Evolutionary conservation across 768 basidiomycete species (phyloP).

Genomic region (Tylopilus balloui): DNA sequence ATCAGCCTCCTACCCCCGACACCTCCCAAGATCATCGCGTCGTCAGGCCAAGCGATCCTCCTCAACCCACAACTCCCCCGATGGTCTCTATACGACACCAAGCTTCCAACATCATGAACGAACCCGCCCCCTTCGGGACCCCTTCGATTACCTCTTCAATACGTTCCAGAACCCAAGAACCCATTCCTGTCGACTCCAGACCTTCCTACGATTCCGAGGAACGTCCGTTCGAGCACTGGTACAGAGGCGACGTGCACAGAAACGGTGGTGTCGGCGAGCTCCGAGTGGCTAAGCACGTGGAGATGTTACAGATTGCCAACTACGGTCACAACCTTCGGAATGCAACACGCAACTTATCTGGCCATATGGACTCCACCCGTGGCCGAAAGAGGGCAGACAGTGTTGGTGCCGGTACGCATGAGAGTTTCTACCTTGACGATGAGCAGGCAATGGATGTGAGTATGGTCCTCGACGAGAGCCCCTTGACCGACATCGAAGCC

Average conservation of each 20-base stretch:
- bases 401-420: conserved; percentile 50
- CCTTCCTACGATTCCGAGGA: conserved; percentile 75
- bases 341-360: conserved; percentile 23
- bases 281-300: conserved; percentile 65
- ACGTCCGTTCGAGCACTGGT: conserved; percentile 85
- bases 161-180: conserved; percentile 34
- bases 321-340: conserved; percentile 62
- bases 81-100: conserved; percentile 36
- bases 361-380: conserved; percentile 24
- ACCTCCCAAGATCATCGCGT: conserved; percentile 29
- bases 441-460: conserved; percentile 42
- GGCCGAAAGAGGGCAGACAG: conserved; percentile 64
- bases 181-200: conserved; percentile 36
- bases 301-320: conserved; percentile 87
- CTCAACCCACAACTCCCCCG: conserved; percentile 30
- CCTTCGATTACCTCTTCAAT: conserved; percentile 43
- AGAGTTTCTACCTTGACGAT: conserved; percentile 68
- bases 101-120: conserved; percentile 52
- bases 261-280: conserved; percentile 89
- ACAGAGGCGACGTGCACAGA: conserved; percentile 78
- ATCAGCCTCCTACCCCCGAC: conserved; percentile 28
- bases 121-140: conserved; percentile 57
- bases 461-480: conserved; percentile 70
- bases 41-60: conserved; percentile 27
- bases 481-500: conserved; percentile 68